These are phyloP conservation scores for Penicillium paxilli DNA, from an alignment of 495 filamentous ascomycete species.

Conservation along the genomic window DNA sequence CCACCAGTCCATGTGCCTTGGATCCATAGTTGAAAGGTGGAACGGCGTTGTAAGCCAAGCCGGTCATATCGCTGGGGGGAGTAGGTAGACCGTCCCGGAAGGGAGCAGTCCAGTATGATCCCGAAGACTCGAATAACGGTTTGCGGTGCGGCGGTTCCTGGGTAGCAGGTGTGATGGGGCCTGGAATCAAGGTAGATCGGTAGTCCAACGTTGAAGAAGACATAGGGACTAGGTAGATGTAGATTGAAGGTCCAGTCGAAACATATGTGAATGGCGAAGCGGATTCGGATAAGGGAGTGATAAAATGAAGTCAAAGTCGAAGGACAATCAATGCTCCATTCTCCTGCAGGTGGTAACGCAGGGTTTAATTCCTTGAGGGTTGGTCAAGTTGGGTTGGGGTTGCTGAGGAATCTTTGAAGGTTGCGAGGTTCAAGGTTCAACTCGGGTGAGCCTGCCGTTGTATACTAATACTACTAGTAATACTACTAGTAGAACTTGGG, in stretches of 20 bases:
- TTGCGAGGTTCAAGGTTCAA: neutral
- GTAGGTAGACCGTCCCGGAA: conserved; percentile 51
- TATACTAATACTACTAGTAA: neutral
- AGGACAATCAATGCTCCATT: neutral
- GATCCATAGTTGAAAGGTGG: conserved; percentile 35
- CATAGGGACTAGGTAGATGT: conserved; percentile 29
- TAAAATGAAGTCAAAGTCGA: conserved; percentile 7
- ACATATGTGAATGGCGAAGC: conserved; percentile 18
- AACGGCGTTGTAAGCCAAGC: conserved; percentile 42
- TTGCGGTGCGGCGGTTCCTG: conserved; percentile 15
- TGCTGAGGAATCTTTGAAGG: neutral
- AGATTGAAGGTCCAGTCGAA: conserved; percentile 14
- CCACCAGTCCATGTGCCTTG: conserved; percentile 20
- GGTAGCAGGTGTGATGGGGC: conserved; percentile 27
- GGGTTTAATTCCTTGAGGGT: neutral
- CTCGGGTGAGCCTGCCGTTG: neutral
- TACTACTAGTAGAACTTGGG: neutral
- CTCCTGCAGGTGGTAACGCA: neutral
- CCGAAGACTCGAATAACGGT: conserved; percentile 19
- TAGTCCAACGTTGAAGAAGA: conserved; percentile 32
- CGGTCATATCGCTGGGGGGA: conserved; percentile 52
- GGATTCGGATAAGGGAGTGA: conserved; percentile 2
- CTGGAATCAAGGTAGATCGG: conserved; percentile 29
- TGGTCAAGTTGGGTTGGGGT: neutral
- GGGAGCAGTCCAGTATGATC: conserved; percentile 37